phyloP scores from a whole-genome alignment of 305 asterid genomes.

The Nicotiana rustica region DNA sequence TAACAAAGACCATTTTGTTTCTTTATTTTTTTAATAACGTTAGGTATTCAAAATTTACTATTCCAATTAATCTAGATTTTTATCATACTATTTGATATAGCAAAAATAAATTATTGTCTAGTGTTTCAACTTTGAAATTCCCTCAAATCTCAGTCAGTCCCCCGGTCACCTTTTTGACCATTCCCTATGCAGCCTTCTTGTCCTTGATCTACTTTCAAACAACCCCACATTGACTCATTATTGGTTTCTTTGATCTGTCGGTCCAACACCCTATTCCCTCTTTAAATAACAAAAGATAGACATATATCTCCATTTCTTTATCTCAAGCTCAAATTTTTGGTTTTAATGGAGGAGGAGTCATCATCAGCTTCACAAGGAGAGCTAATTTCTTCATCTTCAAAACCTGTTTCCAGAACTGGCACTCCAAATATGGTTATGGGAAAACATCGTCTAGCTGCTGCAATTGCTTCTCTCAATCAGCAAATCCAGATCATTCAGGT shows the following conservation, averaged over 20 bases:
- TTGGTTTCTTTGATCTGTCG: background rate
- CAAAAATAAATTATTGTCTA: too few species aligned
- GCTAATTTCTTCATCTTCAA: background rate
- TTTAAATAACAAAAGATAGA: background rate
- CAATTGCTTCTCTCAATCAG: slow-evolving; percentile 74
- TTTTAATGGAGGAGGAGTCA: slow-evolving; percentile 7
- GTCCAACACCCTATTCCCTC: background rate
- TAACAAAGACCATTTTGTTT: too few species aligned
- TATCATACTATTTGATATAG: too few species aligned
- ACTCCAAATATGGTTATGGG: slow-evolving; percentile 55
- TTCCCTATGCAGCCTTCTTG: too few species aligned
- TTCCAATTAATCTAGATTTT: too few species aligned
- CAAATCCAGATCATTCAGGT: slow-evolving; percentile 81
- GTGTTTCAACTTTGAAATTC: too few species aligned
- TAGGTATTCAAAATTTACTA: too few species aligned
- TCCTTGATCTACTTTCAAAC: too few species aligned
- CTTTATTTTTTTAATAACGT: too few species aligned
- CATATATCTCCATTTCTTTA: background rate
- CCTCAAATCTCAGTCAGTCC: too few species aligned
- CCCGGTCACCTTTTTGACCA: too few species aligned
- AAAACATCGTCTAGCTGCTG: slow-evolving; percentile 78
- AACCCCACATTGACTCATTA: background rate
- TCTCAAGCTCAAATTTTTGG: background rate
- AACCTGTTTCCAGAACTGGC: background rate
- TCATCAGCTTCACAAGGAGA: background rate